Conservation (phyloP, 768 basidiomycete genomes). For the Lanmaoa rubissima region DNA sequence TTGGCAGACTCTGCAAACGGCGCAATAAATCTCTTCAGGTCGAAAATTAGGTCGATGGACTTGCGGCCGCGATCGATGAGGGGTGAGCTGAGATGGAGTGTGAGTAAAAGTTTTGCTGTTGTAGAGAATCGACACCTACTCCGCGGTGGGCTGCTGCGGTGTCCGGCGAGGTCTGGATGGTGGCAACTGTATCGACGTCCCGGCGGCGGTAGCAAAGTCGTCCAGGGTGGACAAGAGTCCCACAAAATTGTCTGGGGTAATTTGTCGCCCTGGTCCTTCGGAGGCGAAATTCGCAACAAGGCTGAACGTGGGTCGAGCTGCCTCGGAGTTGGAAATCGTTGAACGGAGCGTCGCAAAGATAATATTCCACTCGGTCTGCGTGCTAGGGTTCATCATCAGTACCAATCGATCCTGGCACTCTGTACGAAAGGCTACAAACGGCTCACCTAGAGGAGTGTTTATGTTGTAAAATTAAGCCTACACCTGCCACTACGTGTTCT, state of each 20-base stretch:
- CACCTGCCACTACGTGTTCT: constrained; percentile 87
- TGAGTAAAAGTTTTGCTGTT: not conserved
- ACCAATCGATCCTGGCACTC: not conserved
- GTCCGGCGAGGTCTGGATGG: constrained; percentile 51
- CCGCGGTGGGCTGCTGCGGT: constrained; percentile 48
- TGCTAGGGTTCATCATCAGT: constrained; percentile 42
- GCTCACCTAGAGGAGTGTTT: constrained; percentile 60
- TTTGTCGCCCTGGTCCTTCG: constrained; percentile 56
- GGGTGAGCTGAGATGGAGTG: constrained; percentile 52
- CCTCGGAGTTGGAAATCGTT: constrained; percentile 83
- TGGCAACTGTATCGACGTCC: constrained; percentile 57
- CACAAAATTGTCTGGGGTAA: constrained; percentile 76
- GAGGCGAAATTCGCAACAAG: constrained; percentile 65
- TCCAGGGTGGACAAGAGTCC: constrained; percentile 81
- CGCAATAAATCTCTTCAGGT: constrained; percentile 65
- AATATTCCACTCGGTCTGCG: constrained; percentile 95
- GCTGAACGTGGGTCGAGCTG: constrained; percentile 80
- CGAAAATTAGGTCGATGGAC: constrained; percentile 77
- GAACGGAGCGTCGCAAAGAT: constrained; percentile 85
- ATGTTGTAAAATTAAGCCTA: constrained; percentile 77
- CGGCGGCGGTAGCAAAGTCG: constrained; percentile 81
- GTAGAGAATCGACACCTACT: constrained; percentile 38
- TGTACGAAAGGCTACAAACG: not conserved
- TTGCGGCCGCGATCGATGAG: constrained; percentile 76
- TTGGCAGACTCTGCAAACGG: constrained; percentile 52